A percentile compares a stretch with the other conserved stretches of the same genome.
Evolutionary conservation across 1,284 basidiomycete genomes (phyloP).

Genomic region (Violaceomyces palustris): DNA sequence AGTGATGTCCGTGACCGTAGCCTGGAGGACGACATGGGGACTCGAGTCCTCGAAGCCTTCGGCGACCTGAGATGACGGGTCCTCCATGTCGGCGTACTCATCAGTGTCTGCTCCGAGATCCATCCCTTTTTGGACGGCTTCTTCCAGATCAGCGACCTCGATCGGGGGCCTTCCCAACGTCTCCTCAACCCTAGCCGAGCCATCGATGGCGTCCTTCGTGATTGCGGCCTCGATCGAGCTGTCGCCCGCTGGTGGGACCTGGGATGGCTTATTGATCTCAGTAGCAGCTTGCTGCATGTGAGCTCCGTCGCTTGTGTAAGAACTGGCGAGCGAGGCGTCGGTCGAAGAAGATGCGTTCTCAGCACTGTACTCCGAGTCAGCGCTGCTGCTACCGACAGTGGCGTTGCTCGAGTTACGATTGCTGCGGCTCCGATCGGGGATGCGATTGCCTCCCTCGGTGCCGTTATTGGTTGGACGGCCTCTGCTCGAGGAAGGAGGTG

Average conservation of each 20-base stretch:
- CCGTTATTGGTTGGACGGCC: too few relatives aligned
- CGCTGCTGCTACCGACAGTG: slow-evolving; percentile 10
- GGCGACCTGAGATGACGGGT: slow-evolving; percentile 2
- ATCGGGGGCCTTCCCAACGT: slow-evolving; percentile 32
- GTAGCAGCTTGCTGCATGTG: not conserved
- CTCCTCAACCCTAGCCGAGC: slow-evolving; percentile 21
- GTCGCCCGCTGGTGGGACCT: too few relatives aligned
- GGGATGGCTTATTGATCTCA: slow-evolving; percentile 17
- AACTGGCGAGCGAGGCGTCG: not conserved
- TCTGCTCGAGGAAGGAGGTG: too few relatives aligned
- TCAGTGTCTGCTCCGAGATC: slow-evolving; percentile 12
- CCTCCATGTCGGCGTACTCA: slow-evolving; percentile 3
- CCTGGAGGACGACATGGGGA: slow-evolving; percentile 48
- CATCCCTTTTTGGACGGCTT: slow-evolving; percentile 18
- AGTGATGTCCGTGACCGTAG: slow-evolving; percentile 40
- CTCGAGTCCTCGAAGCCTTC: slow-evolving; percentile 30
- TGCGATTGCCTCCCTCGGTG: too few relatives aligned
- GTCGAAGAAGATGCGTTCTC: not conserved
- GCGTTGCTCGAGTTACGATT: slow-evolving; percentile 18
- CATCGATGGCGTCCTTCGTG: slow-evolving; percentile 6
- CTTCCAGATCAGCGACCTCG: slow-evolving; percentile 21
- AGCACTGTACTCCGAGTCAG: slow-evolving; percentile 12
- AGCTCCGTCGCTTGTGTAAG: not conserved
- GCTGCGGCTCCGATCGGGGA: slow-evolving; percentile 17
- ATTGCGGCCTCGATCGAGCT: slow-evolving; percentile 21